Percentiles rank a stretch among this genome's conserved stretches.
Conservation (phyloP, 345 rosid species). For the Brassica carinata region DNA sequence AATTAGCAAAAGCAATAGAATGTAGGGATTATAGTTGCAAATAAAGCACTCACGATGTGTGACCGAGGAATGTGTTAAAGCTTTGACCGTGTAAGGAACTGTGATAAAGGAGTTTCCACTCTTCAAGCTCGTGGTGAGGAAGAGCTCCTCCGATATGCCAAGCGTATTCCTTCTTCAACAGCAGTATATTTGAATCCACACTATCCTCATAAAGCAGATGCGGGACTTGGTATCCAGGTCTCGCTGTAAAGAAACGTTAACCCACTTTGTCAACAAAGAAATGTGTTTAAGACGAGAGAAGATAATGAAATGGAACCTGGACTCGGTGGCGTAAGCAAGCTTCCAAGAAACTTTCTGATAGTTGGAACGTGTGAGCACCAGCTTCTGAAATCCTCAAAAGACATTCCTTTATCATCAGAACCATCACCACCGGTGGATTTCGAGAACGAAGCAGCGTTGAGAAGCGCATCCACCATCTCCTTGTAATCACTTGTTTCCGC, state of each 20-base stretch:
- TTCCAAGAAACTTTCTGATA: slow-evolving; percentile 77
- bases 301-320: slow-evolving; percentile 60
- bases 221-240: slow-evolving; percentile 69
- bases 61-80: slow-evolving; percentile 85
- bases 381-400: slow-evolving; percentile 72
- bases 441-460: slow-evolving; percentile 65
- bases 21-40: neutral
- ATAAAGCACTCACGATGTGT: slow-evolving; percentile 55
- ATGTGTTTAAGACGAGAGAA: neutral
- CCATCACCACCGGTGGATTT: slow-evolving; percentile 35
- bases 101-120: slow-evolving; percentile 88
- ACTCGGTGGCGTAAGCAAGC: slow-evolving; percentile 65
- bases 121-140: slow-evolving; percentile 68
- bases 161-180: slow-evolving; percentile 75
- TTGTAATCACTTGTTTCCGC: slow-evolving; percentile 36
- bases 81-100: slow-evolving; percentile 76
- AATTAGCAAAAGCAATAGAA: slow-evolving; percentile 12
- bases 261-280: no score
- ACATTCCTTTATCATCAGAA: slow-evolving; percentile 54
- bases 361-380: slow-evolving; percentile 75
- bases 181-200: slow-evolving; percentile 48
- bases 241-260: neutral
- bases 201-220: slow-evolving; percentile 50
- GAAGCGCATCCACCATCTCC: slow-evolving; percentile 52
- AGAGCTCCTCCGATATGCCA: slow-evolving; percentile 96